Evolutionary conservation across 176 grass and related monocot species (phyloP).

Genomic region (Oryza australiensis): DNA sequence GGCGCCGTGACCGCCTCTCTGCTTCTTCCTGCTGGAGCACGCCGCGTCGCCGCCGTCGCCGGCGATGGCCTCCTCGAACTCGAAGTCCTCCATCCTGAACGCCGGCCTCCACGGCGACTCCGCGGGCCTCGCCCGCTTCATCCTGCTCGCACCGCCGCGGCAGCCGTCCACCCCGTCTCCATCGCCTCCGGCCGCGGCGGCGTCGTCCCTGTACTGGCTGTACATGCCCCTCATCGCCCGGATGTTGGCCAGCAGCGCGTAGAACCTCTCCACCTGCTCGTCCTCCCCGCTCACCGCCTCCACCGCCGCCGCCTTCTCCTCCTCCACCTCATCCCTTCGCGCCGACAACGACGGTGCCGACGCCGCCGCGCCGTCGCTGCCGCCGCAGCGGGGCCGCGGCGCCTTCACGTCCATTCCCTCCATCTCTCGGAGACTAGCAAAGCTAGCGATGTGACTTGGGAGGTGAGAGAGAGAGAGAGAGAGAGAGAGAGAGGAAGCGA

Average conservation of each 20-base stretch:
- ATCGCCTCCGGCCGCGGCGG: neutral
- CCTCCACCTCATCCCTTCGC: neutral
- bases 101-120: slow-evolving; percentile 38
- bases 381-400: neutral
- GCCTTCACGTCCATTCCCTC: neutral
- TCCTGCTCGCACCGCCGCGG: neutral
- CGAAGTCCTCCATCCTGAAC: slow-evolving; percentile 51
- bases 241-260: slow-evolving; percentile 48
- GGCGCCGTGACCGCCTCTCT: neutral
- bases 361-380: neutral
- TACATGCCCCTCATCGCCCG: slow-evolving; percentile 23
- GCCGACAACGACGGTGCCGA: neutral
- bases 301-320: neutral
- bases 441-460: too few species aligned
- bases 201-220: neutral
- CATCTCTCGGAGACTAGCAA: neutral
- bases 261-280: slow-evolving; percentile 53
- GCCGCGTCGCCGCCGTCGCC: neutral
- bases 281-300: neutral
- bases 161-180: too few species aligned
- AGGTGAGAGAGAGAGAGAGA: neutral
- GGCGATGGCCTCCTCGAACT: slow-evolving; percentile 8
- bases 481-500: neutral
- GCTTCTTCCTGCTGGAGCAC: neutral
- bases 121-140: slow-evolving; percentile 29